These are phyloP conservation scores for Podosphaera aphanis DNA, from an alignment of 2,329 filamentous ascomycete genomes.

Conservation along the genomic window DNA sequence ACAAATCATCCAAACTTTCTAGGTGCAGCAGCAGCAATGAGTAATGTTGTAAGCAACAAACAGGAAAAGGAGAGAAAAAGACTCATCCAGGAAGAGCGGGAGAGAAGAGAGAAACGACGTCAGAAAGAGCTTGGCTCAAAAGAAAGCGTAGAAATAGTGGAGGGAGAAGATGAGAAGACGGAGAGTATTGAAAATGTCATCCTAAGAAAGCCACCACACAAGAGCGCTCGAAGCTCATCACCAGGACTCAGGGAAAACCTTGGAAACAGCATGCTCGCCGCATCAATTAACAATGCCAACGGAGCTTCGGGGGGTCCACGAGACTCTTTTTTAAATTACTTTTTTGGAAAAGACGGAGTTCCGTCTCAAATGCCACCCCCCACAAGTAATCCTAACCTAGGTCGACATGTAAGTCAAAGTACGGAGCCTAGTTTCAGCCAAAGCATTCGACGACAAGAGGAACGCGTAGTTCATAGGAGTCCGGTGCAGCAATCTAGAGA, in stretches of 20 bases:
- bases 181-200: slow-evolving; percentile 33
- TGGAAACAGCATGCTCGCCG: slow-evolving; percentile 28
- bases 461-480: slow-evolving; percentile 20
- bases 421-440: slow-evolving; percentile 64
- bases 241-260: slow-evolving; percentile 53
- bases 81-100: slow-evolving; percentile 58
- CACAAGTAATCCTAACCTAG: slow-evolving; percentile 17
- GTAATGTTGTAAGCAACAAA: slow-evolving; percentile 80
- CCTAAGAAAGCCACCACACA: slow-evolving; percentile 27
- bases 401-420: slow-evolving; percentile 53
- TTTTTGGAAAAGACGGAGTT: slow-evolving; percentile 83
- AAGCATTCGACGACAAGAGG: slow-evolving; percentile 51
- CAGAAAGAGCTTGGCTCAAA: slow-evolving; percentile 69
- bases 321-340: slow-evolving; percentile 94
- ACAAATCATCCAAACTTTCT: slow-evolving; percentile 98
- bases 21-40: slow-evolving; percentile 90
- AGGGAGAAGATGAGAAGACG: slow-evolving; percentile 29
- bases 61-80: slow-evolving; percentile 80
- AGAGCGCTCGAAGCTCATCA: slow-evolving; percentile 56
- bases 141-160: slow-evolving; percentile 37
- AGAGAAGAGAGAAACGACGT: slow-evolving; percentile 61
- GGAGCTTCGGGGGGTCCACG: slow-evolving; percentile 37
- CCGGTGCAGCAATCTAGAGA: slow-evolving; percentile 27
- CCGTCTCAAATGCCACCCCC: slow-evolving; percentile 19
- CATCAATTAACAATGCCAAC: slow-evolving; percentile 46